Conservation (phyloP, 208 protist genomes). For the Trypanosoma lewisi region DNA sequence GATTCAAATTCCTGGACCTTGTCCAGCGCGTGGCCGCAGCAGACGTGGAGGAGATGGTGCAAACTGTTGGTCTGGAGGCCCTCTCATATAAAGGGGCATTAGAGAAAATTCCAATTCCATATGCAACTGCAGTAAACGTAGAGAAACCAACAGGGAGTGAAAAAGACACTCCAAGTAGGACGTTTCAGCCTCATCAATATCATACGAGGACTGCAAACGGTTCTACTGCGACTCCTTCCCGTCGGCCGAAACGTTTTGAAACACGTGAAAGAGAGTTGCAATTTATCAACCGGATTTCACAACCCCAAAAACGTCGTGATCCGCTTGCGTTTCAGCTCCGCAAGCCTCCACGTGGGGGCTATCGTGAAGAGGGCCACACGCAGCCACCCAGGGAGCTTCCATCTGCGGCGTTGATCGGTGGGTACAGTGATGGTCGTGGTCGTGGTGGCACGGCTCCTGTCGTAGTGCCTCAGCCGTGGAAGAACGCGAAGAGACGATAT, state of each 20-base stretch:
- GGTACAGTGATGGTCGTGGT: no score
- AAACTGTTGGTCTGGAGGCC: slow-evolving; percentile 71
- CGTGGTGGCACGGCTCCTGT: background rate
- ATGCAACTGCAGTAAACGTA: background rate
- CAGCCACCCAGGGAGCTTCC: background rate
- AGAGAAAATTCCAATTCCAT: slow-evolving; percentile 7
- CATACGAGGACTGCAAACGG: background rate
- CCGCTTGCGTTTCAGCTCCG: background rate
- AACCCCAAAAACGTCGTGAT: slow-evolving; percentile 3
- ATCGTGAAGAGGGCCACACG: background rate
- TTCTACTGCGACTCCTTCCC: background rate
- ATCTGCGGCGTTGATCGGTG: background rate
- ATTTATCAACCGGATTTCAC: slow-evolving; percentile 19
- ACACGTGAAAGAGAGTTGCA: slow-evolving; percentile 9
- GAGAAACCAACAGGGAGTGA: background rate
- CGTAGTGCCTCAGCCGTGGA: background rate
- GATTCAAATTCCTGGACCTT: slow-evolving; percentile 85
- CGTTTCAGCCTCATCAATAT: background rate
- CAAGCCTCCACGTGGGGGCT: background rate
- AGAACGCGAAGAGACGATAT: background rate
- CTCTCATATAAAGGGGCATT: slow-evolving; percentile 57
- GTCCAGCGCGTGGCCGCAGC: slow-evolving; percentile 82
- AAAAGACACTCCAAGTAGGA: background rate
- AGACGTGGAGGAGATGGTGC: slow-evolving; percentile 82
- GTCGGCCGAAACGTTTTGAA: slow-evolving; percentile 9